phyloP scores from a whole-genome alignment of 805 yeast species.

The Ogataea allantospora region DNA sequence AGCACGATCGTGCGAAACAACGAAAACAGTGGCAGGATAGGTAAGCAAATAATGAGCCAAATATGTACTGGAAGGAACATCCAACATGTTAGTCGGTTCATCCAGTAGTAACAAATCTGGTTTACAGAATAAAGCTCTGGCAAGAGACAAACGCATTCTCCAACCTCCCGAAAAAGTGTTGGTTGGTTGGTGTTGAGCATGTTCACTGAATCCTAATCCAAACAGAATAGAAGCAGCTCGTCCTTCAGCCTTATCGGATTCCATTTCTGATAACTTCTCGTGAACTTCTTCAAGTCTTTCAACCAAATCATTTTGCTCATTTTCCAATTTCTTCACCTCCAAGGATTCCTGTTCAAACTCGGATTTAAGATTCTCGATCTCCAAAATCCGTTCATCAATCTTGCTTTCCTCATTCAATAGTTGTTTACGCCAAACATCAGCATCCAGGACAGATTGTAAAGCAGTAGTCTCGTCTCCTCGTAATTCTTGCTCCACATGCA shows the following conservation, averaged over 20 bases:
- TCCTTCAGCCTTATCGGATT: conserved; percentile 95
- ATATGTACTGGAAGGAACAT: conserved; percentile 96
- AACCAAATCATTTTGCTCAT: conserved; percentile 86
- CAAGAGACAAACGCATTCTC: conserved; percentile 99
- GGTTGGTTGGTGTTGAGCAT: conserved; percentile 79
- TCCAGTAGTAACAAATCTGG: conserved; percentile 91
- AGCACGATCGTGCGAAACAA: conserved; percentile 97
- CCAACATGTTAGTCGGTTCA: conserved; percentile 99
- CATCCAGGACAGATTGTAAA: conserved; percentile 93
- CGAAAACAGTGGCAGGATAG: conserved; percentile 88
- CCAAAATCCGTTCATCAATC: conserved; percentile 70
- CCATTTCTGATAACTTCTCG: conserved; percentile 87
- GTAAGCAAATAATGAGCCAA: conserved; percentile 86
- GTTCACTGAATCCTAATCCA: conserved; percentile 92
- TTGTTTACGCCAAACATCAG: conserved; percentile 98
- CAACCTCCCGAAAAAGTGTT: conserved; percentile 99
- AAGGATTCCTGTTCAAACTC: conserved; percentile 76
- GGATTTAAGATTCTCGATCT: conserved; percentile 64
- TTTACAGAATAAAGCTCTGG: conserved; percentile 95
- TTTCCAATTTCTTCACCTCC: conserved; percentile 77
- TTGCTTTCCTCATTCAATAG: conserved; percentile 72
- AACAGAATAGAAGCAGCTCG: conserved; percentile 90
- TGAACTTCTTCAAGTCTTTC: conserved; percentile 73
- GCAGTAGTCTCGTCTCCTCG: conserved; percentile 91
- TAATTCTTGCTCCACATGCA: conserved; percentile 97